Percentiles rank a stretch among this genome's conserved stretches.
Evolutionary conservation across 2,329 filamentous ascomycete species (phyloP).

Genomic region (Thielaviopsis euricoi): DNA sequence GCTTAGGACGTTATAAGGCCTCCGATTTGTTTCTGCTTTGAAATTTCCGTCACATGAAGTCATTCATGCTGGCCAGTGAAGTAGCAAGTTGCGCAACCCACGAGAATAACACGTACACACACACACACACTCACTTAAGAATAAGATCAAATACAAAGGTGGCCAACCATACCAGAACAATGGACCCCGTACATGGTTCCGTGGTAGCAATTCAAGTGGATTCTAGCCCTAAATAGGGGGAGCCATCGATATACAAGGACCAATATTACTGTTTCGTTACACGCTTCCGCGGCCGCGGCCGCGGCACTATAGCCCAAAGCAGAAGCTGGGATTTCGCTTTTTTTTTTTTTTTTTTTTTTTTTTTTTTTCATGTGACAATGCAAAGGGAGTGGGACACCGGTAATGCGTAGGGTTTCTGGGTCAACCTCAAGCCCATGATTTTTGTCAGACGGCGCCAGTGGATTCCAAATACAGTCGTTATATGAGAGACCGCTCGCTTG

Average conservation of each 20-base stretch:
- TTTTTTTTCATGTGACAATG: too few species aligned
- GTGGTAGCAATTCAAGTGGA: neutral
- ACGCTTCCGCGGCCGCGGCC: neutral
- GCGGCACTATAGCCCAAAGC: neutral
- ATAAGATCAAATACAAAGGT: too few species aligned
- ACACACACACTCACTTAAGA: too few species aligned
- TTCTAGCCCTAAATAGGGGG: neutral
- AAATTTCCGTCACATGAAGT: neutral
- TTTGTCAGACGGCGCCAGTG: too few species aligned
- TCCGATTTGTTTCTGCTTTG: neutral
- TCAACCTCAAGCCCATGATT: too few species aligned
- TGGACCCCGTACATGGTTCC: too few species aligned
- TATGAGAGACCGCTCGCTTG: too few species aligned
- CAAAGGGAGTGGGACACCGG: too few species aligned
- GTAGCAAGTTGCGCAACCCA: neutral
- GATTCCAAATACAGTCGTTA: too few species aligned
- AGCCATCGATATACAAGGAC: neutral
- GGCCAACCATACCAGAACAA: neutral
- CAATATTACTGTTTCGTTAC: neutral
- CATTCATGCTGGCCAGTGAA: neutral
- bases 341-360: too few species aligned
- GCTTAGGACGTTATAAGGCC: neutral
- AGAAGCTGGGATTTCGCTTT: neutral
- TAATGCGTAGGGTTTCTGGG: too few species aligned
- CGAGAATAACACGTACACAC: too few species aligned